Conservation (phyloP, 305 asterid genomes). For the Withania somnifera region DNA sequence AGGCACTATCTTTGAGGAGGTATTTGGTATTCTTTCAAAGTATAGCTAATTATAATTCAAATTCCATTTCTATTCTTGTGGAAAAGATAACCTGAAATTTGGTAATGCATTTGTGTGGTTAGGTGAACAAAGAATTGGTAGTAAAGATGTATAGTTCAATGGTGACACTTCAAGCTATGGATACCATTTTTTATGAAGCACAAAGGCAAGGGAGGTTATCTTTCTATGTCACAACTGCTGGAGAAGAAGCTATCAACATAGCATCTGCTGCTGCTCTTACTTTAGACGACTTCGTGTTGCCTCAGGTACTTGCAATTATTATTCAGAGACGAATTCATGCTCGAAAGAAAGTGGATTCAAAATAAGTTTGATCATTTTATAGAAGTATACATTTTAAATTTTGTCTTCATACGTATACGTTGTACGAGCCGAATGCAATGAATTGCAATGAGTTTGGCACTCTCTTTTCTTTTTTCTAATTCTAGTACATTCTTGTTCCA, state of each 20-base stretch:
- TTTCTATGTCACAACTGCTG: slow-evolving; percentile 66
- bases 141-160: slow-evolving; percentile 62
- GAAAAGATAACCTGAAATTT: background rate
- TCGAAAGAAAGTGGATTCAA: background rate
- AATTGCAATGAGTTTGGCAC: too few species aligned
- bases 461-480: background rate
- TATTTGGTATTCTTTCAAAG: background rate
- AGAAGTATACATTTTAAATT: background rate
- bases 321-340: background rate
- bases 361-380: background rate
- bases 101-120: background rate
- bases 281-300: slow-evolving; percentile 53
- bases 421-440: background rate
- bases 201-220: slow-evolving; percentile 92
- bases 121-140: slow-evolving; percentile 67
- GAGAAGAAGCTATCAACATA: slow-evolving; percentile 79
- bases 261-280: slow-evolving; percentile 94
- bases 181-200: slow-evolving; percentile 62
- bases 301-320: slow-evolving; percentile 40
- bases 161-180: slow-evolving; percentile 79
- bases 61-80: background rate
- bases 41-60: too few species aligned
- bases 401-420: too few species aligned
- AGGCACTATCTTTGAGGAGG: slow-evolving; percentile 43
- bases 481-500: background rate